Percentiles rank a stretch among this genome's conserved stretches.
These are phyloP conservation scores for Colletotrichum godetiae DNA, from an alignment of 2,329 filamentous ascomycete species.

Conservation along the genomic window DNA sequence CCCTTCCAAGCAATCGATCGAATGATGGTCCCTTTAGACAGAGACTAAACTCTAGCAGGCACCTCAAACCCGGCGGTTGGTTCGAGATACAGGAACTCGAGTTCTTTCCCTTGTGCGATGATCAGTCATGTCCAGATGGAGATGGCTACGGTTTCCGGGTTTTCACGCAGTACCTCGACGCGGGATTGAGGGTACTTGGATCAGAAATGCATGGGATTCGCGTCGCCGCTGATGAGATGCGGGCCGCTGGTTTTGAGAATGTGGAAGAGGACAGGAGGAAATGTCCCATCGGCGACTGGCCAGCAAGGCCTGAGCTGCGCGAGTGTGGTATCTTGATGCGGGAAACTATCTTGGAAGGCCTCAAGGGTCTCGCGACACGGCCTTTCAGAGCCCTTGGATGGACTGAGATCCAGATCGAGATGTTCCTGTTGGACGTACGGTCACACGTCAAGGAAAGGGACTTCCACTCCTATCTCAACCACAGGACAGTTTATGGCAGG, in stretches of 20 bases:
- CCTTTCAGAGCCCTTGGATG: constrained; percentile 53
- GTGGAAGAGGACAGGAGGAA: constrained; percentile 56
- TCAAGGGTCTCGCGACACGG: constrained; percentile 51
- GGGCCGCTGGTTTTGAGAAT: constrained; percentile 54
- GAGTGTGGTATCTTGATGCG: constrained; percentile 57
- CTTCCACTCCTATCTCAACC: constrained; percentile 54
- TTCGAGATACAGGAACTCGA: constrained; percentile 62
- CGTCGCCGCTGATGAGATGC: constrained; percentile 48
- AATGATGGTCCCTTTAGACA: background rate
- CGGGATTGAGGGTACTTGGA: constrained; percentile 54
- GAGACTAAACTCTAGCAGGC: constrained; percentile 43
- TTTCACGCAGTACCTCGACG: constrained; percentile 53
- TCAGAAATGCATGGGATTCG: constrained; percentile 55
- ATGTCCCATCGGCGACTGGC: constrained; percentile 61
- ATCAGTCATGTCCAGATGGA: constrained; percentile 51
- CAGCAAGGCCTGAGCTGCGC: constrained; percentile 49
- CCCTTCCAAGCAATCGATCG: background rate
- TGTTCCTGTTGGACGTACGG: constrained; percentile 56
- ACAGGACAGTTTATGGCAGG: constrained; percentile 50
- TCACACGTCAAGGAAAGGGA: constrained; percentile 49
- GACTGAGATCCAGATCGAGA: constrained; percentile 55
- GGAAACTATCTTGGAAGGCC: constrained; percentile 53
- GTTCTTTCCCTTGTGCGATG: constrained; percentile 55
- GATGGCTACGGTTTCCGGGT: constrained; percentile 60
- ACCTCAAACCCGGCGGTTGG: constrained; percentile 63